Evolutionary conservation across 2,329 filamentous ascomycete genomes (phyloP), one percentile per base, ranked within the genome.

Genomic region (Trichophyton equinum): DNA sequence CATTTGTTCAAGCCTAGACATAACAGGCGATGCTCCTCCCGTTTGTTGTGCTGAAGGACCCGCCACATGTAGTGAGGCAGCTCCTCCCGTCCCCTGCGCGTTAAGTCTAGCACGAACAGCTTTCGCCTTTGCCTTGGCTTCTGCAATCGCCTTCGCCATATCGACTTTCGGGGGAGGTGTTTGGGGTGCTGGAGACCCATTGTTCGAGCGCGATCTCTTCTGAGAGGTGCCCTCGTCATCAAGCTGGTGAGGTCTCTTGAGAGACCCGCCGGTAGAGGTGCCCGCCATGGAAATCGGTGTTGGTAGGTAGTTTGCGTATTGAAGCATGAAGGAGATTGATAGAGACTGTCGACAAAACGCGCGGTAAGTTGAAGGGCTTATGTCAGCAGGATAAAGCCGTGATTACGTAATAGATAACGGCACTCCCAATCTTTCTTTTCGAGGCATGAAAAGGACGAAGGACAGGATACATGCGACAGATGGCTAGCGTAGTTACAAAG

Each of bases 1-100:
- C 70, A 95, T 81, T 49, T 87, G 86, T 56, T 89, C 89, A 65
- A 92, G 83, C 79, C 73, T 89, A 80, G 69, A 85, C 79, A 64
- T 82, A 80, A 69, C 82, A 22, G 75, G 64, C 55, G 55, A 40
- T 4, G 55, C 3, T 13, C 55, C 22, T n/a, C 33, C 11, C 4
- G 36, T n/a, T 25, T 40, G 36, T 7, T 72, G 70, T 58, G 70
- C 70, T 30, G 72, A 66, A 81, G 67, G 68, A 61, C 20, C 46
- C 25, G 71, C 67, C 49, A 67, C 66, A 40, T 47, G 63, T 38
- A 53, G 64, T 61, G 63, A 57, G 38, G 66, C 62, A 62, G 65
- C 67, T 64, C 72, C 70, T 36, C 15, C 27, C 66, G 67, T 15
- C 2, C 40, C 71, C 56, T 70, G 70, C 58, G 70, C 73, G 64